Evolutionary conservation across 1,139 yeast genomes (phyloP), one percentile per base, ranked within the genome.

Genomic region (Blastobotrys proliferans): DNA sequence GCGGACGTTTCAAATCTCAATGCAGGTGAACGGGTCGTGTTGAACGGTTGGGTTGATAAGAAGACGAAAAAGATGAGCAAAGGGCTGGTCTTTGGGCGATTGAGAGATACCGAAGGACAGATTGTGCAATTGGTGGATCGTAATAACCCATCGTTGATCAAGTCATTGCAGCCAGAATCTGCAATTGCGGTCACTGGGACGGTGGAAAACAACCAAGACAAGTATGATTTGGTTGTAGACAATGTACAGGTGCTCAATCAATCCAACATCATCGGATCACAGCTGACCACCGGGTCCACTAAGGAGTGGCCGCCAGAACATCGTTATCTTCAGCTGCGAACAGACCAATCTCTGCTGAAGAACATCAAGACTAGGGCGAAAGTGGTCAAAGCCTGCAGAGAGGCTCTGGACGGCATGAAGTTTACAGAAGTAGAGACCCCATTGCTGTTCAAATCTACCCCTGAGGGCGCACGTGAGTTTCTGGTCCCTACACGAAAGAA

Each of bases 391-490:
- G 55, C 70, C 5, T 71, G 85, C 4, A 70, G 97, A 38, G 54
- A 66, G 0, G 64, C 67, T 0, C 68, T 92, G 40, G 69, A 68
- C 9, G 46, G 53, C 4, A 52, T 58, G 25, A 66, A 65, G 0
- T 92, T 92, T 61, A 75, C 76, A 0, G 98, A 92, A 57, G 74
- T 94, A 32, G 98, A 92, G 59, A 92, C 99, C 0, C 99, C 99
- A 0, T 62, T 90, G 11, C 66, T 92, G 24, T 92, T 92, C 70
- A 90, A 92, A 60, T 85, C 96, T 1, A 92, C 98, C 0, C 98
- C 98, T 0, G 99, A 92, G 64, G 99, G 99, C 9, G 98, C 99
- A 1, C 72, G 95, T 32, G 99, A 92, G 63, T 92, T 92, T 58
- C 65, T 94, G 43, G 97, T 92, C 0, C 98, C 98, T 0, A 87